Conservation (phyloP, 306 rosid species). For the Parietaria judaica region DNA sequence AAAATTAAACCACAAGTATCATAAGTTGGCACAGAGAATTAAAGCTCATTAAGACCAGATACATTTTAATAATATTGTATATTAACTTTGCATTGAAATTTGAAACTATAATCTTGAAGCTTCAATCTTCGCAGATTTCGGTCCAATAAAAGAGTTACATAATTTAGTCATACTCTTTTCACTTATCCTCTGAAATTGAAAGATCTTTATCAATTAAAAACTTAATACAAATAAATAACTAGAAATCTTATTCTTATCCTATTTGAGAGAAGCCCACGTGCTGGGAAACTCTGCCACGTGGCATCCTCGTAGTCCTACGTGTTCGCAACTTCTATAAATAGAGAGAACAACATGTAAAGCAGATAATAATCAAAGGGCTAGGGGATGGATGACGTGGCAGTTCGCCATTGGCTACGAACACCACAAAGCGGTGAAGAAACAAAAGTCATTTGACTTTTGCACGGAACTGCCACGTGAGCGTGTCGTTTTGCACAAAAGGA, state of each 20-base stretch:
- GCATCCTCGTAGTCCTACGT: background rate
- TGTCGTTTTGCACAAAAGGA: background rate
- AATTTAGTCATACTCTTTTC: background rate
- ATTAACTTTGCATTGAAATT: background rate
- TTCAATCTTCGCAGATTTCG: background rate
- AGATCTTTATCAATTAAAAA: background rate
- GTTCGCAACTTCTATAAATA: too few relatives aligned
- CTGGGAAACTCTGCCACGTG: slow-evolving; percentile 5
- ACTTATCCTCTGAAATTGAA: background rate
- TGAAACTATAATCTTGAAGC: too few relatives aligned
- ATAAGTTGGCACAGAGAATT: too few relatives aligned
- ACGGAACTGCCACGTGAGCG: background rate
- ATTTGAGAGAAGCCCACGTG: slow-evolving; percentile 5
- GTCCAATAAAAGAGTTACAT: slow-evolving; percentile 1
- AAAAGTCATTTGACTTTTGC: slow-evolving; percentile 34
- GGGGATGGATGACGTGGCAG: slow-evolving; percentile 20
- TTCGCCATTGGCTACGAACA: slow-evolving; percentile 15
- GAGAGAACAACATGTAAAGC: background rate
- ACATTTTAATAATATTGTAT: too few relatives aligned
- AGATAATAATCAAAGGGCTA: slow-evolving; percentile 14
- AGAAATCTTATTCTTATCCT: slow-evolving; percentile 6
- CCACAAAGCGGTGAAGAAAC: slow-evolving; percentile 8
- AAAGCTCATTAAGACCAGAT: too few relatives aligned
- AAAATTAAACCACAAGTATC: too few relatives aligned
- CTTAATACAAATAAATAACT: too few relatives aligned